A percentile compares a stretch with the other conserved stretches of the same genome.
phyloP scores from a whole-genome alignment of 306 rosid species.

The Quercus agrifolia region DNA sequence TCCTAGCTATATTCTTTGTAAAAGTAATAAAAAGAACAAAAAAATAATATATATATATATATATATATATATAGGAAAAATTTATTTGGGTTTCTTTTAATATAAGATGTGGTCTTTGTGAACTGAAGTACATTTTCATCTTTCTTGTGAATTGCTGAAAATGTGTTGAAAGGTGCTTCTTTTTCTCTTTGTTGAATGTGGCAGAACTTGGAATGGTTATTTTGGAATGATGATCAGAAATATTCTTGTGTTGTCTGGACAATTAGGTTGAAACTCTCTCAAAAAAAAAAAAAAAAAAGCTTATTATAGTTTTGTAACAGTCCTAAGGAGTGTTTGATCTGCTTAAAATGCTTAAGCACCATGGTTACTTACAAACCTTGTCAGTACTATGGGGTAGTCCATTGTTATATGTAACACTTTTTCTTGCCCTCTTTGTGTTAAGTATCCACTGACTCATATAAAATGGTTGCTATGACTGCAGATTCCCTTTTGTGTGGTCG shows the following conservation, averaged over 20 bases:
- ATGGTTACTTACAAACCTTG: too few species aligned
- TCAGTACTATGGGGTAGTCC: too few species aligned
- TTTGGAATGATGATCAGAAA: not conserved
- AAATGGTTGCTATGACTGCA: slow-evolving; percentile 33
- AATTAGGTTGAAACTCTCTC: not conserved
- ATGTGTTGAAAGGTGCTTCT: not conserved
- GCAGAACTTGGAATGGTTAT: not conserved
- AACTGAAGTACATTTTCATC: not conserved
- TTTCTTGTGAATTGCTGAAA: not conserved
- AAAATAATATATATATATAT: not conserved
- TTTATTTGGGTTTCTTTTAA: not conserved
- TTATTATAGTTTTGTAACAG: not conserved
- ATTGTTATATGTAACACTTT: not conserved
- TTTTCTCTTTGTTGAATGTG: not conserved
- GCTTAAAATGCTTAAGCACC: not conserved
- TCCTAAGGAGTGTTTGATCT: not conserved
- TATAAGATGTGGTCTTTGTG: not conserved
- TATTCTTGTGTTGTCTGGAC: not conserved
- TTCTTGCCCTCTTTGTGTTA: not conserved
- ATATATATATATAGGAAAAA: not conserved
- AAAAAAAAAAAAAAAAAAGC: not conserved
- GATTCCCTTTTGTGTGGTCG: slow-evolving; percentile 76
- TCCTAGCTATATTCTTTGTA: not conserved
- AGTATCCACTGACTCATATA: slow-evolving; percentile 3
- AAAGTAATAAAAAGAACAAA: not conserved